Percentiles rank a stretch among this genome's conserved stretches.
phyloP scores from a whole-genome alignment of 2,329 filamentous ascomycete genomes.

The Monilinia aucupariae region DNA sequence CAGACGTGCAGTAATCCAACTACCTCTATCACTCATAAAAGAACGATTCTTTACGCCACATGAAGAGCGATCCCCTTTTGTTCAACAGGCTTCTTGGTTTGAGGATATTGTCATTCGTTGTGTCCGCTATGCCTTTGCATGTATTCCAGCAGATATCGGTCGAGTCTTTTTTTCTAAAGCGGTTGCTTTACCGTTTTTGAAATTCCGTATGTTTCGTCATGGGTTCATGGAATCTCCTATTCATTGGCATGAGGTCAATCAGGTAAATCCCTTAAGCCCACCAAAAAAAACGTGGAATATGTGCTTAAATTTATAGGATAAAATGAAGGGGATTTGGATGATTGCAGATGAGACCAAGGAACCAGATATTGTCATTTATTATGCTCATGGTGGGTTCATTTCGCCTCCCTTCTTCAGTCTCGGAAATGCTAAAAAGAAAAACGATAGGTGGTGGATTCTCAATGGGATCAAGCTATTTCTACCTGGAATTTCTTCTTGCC shows the following conservation, averaged over 20 bases:
- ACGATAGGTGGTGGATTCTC: slow-evolving; percentile 69
- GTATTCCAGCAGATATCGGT: slow-evolving; percentile 62
- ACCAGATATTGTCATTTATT: slow-evolving; percentile 76
- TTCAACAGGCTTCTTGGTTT: slow-evolving; percentile 64
- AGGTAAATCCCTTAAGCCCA: slow-evolving; percentile 35
- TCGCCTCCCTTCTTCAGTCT: background rate
- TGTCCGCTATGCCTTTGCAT: slow-evolving; percentile 71
- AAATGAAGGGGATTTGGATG: slow-evolving; percentile 65
- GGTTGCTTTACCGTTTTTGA: slow-evolving; percentile 68
- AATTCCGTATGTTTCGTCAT: slow-evolving; percentile 70
- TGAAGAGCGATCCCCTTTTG: slow-evolving; percentile 52
- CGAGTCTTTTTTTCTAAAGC: slow-evolving; percentile 72
- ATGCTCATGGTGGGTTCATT: slow-evolving; percentile 60
- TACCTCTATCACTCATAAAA: slow-evolving; percentile 54
- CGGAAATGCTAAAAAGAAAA: background rate
- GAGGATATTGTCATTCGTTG: slow-evolving; percentile 73
- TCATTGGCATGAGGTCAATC: slow-evolving; percentile 55
- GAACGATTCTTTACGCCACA: slow-evolving; percentile 50
- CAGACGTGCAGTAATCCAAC: slow-evolving; percentile 44
- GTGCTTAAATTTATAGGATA: slow-evolving; percentile 34
- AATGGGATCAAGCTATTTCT: slow-evolving; percentile 79
- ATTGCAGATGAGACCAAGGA: slow-evolving; percentile 52
- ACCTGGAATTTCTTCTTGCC: slow-evolving; percentile 73
- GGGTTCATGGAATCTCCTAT: slow-evolving; percentile 59
- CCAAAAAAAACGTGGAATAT: background rate